These are phyloP conservation scores for Ceratocystis huliohia DNA, from an alignment of 2,329 filamentous ascomycete genomes.

Conservation along the genomic window DNA sequence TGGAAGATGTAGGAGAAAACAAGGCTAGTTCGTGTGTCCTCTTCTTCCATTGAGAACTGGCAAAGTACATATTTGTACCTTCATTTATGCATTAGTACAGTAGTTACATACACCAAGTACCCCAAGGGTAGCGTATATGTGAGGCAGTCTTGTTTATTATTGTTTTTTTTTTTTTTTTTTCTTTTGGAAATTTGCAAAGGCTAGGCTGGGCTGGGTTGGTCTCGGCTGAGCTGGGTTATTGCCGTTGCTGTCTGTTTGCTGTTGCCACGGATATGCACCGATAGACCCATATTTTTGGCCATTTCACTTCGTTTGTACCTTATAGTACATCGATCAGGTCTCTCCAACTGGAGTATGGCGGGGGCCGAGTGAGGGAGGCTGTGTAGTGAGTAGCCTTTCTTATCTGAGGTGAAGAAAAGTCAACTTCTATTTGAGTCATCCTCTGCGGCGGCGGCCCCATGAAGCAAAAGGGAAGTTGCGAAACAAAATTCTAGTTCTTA, in stretches of 20 bases:
- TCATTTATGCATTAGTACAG: neutral
- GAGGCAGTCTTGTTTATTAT: too few relatives aligned
- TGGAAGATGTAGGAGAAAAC: neutral
- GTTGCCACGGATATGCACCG: slow-evolving; percentile 6
- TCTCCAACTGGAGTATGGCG: neutral
- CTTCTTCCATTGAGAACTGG: neutral
- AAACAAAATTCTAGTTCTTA: neutral
- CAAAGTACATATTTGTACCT: neutral
- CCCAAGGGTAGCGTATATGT: neutral
- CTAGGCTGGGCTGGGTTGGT: neutral
- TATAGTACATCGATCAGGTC: neutral
- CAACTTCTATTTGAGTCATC: neutral
- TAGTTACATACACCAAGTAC: neutral
- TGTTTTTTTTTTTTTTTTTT: too few relatives aligned
- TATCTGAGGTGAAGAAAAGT: neutral
- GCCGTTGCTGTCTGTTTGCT: neutral
- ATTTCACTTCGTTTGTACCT: neutral
- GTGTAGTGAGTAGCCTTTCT: neutral
- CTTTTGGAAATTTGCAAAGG: neutral
- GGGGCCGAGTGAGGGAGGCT: neutral
- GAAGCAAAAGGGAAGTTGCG: neutral
- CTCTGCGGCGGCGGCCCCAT: neutral
- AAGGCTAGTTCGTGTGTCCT: neutral
- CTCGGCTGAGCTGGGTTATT: neutral
- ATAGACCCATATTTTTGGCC: neutral